Percentiles rank a stretch among this genome's conserved stretches.
Conservation (phyloP, 2,329 filamentous ascomycete species). For the Helotiales sp. region DNA sequence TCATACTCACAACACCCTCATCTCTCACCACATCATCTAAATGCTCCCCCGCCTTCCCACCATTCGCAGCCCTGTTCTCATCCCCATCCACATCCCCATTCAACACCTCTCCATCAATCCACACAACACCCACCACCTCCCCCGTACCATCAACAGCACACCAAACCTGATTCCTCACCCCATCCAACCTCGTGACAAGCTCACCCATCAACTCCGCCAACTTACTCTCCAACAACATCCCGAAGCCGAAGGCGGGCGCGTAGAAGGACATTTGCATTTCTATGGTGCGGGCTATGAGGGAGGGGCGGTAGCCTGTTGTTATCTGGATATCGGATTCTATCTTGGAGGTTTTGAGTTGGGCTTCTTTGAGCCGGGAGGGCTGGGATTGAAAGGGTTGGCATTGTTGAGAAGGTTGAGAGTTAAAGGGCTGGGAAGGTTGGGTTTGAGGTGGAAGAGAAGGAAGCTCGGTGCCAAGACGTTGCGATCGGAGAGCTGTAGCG, state of each 20-base stretch:
- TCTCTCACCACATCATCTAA: not conserved
- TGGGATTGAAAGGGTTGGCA: not conserved
- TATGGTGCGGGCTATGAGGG: conserved; percentile 31
- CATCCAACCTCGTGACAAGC: conserved; percentile 25
- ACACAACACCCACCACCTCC: conserved; percentile 32
- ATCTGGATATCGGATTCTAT: too few relatives aligned
- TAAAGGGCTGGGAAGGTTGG: not conserved
- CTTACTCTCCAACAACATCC: conserved; percentile 27
- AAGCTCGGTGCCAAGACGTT: not conserved
- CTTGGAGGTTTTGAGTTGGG: too few relatives aligned
- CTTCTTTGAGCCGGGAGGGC: not conserved
- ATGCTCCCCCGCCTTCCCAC: too few relatives aligned
- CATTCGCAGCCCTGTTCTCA: not conserved
- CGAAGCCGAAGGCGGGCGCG: conserved; percentile 22
- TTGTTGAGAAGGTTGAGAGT: not conserved
- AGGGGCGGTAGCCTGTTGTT: conserved; percentile 32
- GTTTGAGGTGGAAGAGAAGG: not conserved
- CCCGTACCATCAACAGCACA: conserved; percentile 24
- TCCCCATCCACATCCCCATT: not conserved
- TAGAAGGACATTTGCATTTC: conserved; percentile 35
- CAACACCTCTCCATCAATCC: conserved; percentile 28
- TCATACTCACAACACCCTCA: not conserved
- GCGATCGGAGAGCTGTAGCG: not conserved
- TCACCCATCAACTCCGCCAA: conserved; percentile 23
- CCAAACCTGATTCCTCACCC: conserved; percentile 32